Percentiles rank a stretch among this genome's conserved stretches.
Conservation (phyloP, 2,329 filamentous ascomycete species). For the Colletotrichum incanum region DNA sequence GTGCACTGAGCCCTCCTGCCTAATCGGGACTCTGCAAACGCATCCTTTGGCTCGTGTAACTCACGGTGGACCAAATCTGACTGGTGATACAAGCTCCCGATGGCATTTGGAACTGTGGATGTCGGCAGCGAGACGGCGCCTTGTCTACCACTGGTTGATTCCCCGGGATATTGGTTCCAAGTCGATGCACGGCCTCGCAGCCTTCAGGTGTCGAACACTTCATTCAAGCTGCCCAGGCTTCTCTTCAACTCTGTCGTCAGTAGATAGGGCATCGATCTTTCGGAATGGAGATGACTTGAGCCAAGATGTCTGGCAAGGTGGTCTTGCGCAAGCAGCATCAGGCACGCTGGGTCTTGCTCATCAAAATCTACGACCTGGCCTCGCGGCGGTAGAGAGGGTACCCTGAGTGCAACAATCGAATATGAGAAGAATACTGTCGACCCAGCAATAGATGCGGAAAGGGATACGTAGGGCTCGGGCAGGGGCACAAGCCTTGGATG, state of each 20-base stretch:
- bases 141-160: background rate
- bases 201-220: background rate
- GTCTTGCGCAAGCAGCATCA: conserved; percentile 7
- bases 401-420: conserved; percentile 41
- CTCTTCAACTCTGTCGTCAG: background rate
- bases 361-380: conserved; percentile 34
- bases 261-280: background rate
- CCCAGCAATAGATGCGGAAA: conserved; percentile 37
- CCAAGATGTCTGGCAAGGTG: conserved; percentile 3
- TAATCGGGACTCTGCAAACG: background rate
- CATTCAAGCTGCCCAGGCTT: background rate
- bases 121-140: conserved; percentile 26
- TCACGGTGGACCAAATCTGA: conserved; percentile 2
- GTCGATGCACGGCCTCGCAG: background rate
- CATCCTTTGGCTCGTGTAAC: conserved; percentile 1
- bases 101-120: background rate
- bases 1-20: conserved; percentile 7
- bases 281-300: background rate
- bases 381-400: conserved; percentile 27
- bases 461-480: conserved; percentile 24
- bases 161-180: background rate
- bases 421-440: conserved; percentile 47
- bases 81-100: conserved; percentile 3
- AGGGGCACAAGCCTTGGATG: conserved; percentile 9
- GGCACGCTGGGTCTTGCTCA: conserved; percentile 26